A percentile compares a stretch with the other conserved stretches of the same genome.
These are phyloP conservation scores for Hypomyces rosellus DNA, from an alignment of 2,329 filamentous ascomycete genomes.

Conservation along the genomic window DNA sequence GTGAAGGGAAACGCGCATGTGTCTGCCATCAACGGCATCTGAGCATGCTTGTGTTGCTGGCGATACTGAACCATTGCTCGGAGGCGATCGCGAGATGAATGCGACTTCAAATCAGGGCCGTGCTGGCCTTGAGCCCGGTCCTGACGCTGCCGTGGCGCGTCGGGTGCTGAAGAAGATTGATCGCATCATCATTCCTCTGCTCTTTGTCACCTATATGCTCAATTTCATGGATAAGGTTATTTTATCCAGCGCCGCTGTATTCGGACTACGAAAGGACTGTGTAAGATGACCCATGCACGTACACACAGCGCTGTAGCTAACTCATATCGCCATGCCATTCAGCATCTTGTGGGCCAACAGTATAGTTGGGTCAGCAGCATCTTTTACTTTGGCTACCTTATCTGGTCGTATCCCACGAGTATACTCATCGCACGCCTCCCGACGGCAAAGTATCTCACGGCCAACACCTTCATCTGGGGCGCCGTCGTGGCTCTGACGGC, in stretches of 20 bases:
- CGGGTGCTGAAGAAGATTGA: constrained; percentile 51
- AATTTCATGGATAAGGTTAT: constrained; percentile 57
- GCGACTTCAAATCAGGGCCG: neutral
- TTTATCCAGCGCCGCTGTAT: constrained; percentile 48
- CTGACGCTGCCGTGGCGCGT: constrained; percentile 22
- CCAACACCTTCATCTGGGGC: constrained; percentile 44
- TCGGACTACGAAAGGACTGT: constrained; percentile 45
- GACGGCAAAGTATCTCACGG: constrained; percentile 38
- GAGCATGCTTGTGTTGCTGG: neutral
- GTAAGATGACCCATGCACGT: constrained; percentile 13
- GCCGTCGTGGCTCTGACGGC: constrained; percentile 36
- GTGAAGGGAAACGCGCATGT: neutral
- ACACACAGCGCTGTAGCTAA: constrained; percentile 2
- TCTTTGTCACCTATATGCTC: constrained; percentile 52
- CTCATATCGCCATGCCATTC: neutral
- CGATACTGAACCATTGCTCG: constrained; percentile 6
- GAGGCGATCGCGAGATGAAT: constrained; percentile 5
- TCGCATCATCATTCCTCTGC: constrained; percentile 44
- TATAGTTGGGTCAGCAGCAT: constrained; percentile 57
- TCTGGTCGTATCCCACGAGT: constrained; percentile 43
- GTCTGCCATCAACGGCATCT: neutral
- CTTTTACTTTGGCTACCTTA: constrained; percentile 41
- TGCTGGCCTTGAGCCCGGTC: constrained; percentile 8
- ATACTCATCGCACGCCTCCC: constrained; percentile 41
- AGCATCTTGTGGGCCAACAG: constrained; percentile 34